Base-by-base conservation (phyloP, 495 filamentous ascomycete species). In the Penicillium pulvis region DNA sequence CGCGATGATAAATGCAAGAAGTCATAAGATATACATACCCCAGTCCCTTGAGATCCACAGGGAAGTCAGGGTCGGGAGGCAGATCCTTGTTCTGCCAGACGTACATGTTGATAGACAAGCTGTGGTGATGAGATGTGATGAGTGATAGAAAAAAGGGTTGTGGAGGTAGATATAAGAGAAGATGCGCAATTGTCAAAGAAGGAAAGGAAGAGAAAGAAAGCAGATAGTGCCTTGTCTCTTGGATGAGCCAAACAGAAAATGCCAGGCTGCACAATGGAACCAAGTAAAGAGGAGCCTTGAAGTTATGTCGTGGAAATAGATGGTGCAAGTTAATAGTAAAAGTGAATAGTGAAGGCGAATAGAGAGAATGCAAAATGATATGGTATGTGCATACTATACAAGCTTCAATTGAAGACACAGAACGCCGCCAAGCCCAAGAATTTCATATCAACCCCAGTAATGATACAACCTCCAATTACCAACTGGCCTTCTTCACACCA, bases 401-500 rank as follows among this genome's bases (percentile, higher is more conserved):
- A 45, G 51, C 63, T 59, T 70, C 54, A 59, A 59, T 53, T 52
- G 59, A 69, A 67, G 55, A 58, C 55, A 71, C 57, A 58, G 59
- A 76, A 74, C 70, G 69, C 72, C 71, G 52, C 64, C 58, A 28
- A 58, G 68, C 57, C 67, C 33, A 53, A 65, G 54, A 53, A n/a
- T 60, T 55, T 62, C 55, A 19, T 41, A 24, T 19, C 19, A 41
- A 41, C 28, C 30, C 16, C n/a, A 48, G 33, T 36, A 41, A 17
- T 41, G 6, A 23, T 4, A 51, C 47, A 45, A 46, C 26, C 23
- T n/a, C 23, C 44, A 36, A 55, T 66, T 75, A 98, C 94, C 94
- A 98, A 71, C 88, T 92, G 9, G 95, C 94, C 81, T 97, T 98
- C 80, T 86, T 90, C 44, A 98, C 94, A 53, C 94, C 94, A 0